phyloP scores from a whole-genome alignment of 2,329 filamentous ascomycete species.

The Elsinoe arachidis region DNA sequence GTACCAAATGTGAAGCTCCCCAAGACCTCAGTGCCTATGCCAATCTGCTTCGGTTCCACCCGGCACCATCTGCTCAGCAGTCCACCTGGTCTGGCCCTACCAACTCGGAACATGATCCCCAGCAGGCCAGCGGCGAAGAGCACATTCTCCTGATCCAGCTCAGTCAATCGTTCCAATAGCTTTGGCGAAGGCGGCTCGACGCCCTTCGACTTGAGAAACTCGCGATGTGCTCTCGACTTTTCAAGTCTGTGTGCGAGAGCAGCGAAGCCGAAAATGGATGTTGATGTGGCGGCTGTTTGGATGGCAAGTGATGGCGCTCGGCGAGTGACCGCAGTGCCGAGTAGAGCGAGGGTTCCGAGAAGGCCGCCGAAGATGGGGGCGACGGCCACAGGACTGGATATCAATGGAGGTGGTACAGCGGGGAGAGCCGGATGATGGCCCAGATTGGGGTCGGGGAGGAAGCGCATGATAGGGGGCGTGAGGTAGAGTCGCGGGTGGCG shows the following conservation, averaged over 20 bases:
- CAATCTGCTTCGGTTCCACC: not conserved
- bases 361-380: slow-evolving; percentile 12
- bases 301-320: slow-evolving; percentile 10
- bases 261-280: not conserved
- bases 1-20: slow-evolving; percentile 13
- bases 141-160: slow-evolving; percentile 15
- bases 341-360: slow-evolving; percentile 6
- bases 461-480: slow-evolving; percentile 10
- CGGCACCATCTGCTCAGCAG: slow-evolving; percentile 15
- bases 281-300: slow-evolving; percentile 10
- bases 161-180: slow-evolving; percentile 12
- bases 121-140: slow-evolving; percentile 12
- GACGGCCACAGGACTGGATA: not conserved
- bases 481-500: not conserved
- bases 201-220: slow-evolving; percentile 15
- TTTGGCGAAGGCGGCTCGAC: slow-evolving; percentile 12
- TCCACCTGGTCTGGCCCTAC: slow-evolving; percentile 11
- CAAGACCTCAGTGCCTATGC: not conserved
- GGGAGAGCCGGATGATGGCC: slow-evolving; percentile 16
- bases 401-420: slow-evolving; percentile 8
- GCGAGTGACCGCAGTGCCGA: not conserved
- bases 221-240: slow-evolving; percentile 5
- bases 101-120: not conserved
- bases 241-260: not conserved
- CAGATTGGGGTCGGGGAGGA: slow-evolving; percentile 15